Evolutionary conservation across 1,139 yeast genomes (phyloP).

Genomic region (Suhomyces bokatorum): DNA sequence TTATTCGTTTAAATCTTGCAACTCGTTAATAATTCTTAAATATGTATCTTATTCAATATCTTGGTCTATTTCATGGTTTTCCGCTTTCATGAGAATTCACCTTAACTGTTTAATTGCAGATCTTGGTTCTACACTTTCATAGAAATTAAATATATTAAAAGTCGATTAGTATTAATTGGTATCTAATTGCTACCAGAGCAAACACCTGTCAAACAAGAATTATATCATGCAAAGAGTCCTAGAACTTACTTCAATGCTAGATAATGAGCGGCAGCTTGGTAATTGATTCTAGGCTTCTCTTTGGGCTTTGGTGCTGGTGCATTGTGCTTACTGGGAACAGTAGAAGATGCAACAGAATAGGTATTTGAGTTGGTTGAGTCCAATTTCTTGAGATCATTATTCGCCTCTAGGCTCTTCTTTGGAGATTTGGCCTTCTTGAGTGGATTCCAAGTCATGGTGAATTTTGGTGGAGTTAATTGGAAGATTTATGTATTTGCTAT

Average conservation of each 20-base stretch:
- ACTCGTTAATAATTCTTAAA: too few relatives aligned
- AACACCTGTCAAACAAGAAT: neutral
- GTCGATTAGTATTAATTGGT: neutral
- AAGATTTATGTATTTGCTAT: neutral
- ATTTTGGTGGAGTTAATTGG: neutral
- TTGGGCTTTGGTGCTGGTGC: neutral
- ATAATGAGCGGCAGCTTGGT: conserved; percentile 4
- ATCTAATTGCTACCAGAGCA: neutral
- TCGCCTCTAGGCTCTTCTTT: neutral
- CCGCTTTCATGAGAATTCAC: too few relatives aligned
- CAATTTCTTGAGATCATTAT: neutral
- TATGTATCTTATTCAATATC: too few relatives aligned
- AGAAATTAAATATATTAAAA: too few relatives aligned
- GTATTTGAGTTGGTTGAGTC: conserved; percentile 6
- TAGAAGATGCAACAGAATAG: conserved; percentile 4
- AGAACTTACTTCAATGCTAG: conserved; percentile 2
- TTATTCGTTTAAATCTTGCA: too few relatives aligned
- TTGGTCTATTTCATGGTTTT: too few relatives aligned
- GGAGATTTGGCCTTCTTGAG: conserved; percentile 2
- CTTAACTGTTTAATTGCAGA: too few relatives aligned
- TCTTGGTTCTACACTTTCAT: too few relatives aligned
- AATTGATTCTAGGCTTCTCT: conserved; percentile 1
- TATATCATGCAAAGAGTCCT: neutral
- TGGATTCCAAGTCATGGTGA: conserved; percentile 1
- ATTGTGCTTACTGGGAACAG: neutral